Evolutionary conservation across 2,329 filamentous ascomycete genomes (phyloP), one percentile per base, ranked within the genome.

Genomic region (Penicillium sp.): DNA sequence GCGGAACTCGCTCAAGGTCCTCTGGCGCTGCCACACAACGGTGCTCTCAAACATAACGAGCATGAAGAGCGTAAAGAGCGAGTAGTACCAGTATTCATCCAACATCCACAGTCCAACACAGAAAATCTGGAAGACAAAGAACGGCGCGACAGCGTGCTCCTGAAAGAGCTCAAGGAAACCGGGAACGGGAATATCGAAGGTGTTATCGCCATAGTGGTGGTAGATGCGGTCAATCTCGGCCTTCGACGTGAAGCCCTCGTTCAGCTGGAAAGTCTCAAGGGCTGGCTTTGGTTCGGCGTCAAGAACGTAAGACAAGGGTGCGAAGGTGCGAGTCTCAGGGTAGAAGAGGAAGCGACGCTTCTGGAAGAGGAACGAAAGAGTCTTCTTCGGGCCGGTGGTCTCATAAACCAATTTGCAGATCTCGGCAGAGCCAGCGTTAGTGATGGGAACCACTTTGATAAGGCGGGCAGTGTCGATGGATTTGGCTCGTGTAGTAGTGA

Each of bases 61-160:
- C 96, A 99, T 99, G 80, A 97, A 93, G 23, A 99, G 87, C 0
- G 96, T 99, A 77, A 99, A 99, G 21, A 99, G 85, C 61, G 94
- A 97, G 79, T 99, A 99, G 81, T 99, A 99, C 94, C 96, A 99
- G 79, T 97, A 99, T 78, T 99, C 96, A 72, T 99, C 94, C 72
- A 99, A 81, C 87, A 97, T 91, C 94, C 94, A 99, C 60, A 99
- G 81, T 17, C 94, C 96, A 58, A 99, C 94, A 69, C 96, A 99
- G 81, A 99, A 99, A 61, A 99, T 83, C 81, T 99, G 94, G 79
- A 99, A 99, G 62, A 99, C 93, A 78, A 99, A 99, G 82, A 99
- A 99, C 6, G 94, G 94, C 23, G 96, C 96, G 23, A 99, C 96
- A 25, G 96, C 93, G 75, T 99, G 96, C 77, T 99, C 94, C 77